Conservation (phyloP, 441 rosid genomes). For the Pelargonium fulgidum region DNA sequence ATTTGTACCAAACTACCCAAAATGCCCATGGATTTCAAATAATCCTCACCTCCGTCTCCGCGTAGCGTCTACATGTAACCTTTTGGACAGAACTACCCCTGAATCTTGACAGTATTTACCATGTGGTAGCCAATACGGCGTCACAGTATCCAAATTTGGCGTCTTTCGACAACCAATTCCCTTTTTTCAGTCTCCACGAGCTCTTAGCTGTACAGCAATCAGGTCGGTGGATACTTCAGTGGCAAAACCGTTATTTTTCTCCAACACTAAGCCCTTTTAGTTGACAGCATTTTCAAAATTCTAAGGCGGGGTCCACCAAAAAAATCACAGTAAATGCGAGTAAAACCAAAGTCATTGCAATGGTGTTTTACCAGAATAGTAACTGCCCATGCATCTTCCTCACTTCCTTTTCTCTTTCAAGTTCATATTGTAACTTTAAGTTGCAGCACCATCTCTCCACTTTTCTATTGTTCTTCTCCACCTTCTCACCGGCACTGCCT, state of each 20-base stretch:
- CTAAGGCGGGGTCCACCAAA: neutral
- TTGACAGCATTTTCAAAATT: neutral
- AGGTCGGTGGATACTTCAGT: neutral
- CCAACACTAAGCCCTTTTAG: neutral
- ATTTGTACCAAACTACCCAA: neutral
- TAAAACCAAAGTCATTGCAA: neutral
- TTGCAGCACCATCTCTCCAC: neutral
- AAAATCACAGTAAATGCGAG: too few species aligned
- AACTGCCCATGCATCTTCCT: slow-evolving; percentile 13
- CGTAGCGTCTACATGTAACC: too few species aligned
- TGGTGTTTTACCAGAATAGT: neutral
- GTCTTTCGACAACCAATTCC: neutral
- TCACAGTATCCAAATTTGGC: neutral
- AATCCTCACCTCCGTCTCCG: neutral
- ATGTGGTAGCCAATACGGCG: neutral
- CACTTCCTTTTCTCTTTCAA: neutral
- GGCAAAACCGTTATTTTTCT: neutral
- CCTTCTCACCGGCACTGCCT: neutral
- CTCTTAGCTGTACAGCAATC: too few species aligned
- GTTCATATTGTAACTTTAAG: neutral
- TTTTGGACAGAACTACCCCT: neutral
- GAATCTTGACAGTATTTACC: neutral
- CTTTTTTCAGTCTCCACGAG: neutral
- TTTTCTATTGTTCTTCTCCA: neutral
- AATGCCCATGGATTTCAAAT: neutral